Evolutionary conservation across 202 grass and related monocot species (phyloP).

Genomic region (Bolboschoenoplectus hybrid): DNA sequence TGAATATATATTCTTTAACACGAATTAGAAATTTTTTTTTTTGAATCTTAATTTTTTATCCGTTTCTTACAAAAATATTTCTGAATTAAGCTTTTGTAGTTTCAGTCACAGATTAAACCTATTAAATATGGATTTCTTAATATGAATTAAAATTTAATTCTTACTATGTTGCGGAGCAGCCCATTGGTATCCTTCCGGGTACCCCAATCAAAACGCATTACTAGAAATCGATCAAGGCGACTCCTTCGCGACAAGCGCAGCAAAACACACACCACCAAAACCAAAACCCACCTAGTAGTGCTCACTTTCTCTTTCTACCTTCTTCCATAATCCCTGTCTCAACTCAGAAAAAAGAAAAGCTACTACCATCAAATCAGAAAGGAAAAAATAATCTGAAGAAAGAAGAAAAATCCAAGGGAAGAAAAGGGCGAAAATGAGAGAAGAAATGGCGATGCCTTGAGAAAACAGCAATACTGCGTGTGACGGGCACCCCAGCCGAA

Average conservation of each 20-base stretch:
- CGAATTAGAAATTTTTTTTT: too few relatives aligned
- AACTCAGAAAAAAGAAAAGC: not conserved
- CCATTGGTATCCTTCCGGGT: not conserved
- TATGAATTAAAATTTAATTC: too few relatives aligned
- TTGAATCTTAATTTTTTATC: too few relatives aligned
- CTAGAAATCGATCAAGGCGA: not conserved
- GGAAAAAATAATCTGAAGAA: not conserved
- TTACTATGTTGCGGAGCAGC: too few relatives aligned
- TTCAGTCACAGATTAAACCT: too few relatives aligned
- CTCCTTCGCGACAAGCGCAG: slow-evolving; percentile 9
- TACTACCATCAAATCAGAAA: not conserved
- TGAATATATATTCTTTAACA: too few relatives aligned
- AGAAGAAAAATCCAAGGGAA: slow-evolving; percentile 20
- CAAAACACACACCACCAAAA: slow-evolving; percentile 10
- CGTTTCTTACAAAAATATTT: too few relatives aligned
- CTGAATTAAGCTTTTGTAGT: too few relatives aligned
- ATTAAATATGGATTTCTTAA: too few relatives aligned
- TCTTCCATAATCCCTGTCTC: slow-evolving; percentile 30
- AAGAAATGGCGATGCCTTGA: slow-evolving; percentile 53
- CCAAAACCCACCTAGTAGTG: slow-evolving; percentile 15
- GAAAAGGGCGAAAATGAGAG: not conserved
- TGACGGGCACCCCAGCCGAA: slow-evolving; percentile 20
- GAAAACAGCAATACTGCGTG: slow-evolving; percentile 56
- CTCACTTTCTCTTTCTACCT: slow-evolving; percentile 8
- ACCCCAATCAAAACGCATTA: slow-evolving; percentile 14